Base-by-base conservation (phyloP, 148 eudicot genomes). In the Persicaria maculosa region DNA sequence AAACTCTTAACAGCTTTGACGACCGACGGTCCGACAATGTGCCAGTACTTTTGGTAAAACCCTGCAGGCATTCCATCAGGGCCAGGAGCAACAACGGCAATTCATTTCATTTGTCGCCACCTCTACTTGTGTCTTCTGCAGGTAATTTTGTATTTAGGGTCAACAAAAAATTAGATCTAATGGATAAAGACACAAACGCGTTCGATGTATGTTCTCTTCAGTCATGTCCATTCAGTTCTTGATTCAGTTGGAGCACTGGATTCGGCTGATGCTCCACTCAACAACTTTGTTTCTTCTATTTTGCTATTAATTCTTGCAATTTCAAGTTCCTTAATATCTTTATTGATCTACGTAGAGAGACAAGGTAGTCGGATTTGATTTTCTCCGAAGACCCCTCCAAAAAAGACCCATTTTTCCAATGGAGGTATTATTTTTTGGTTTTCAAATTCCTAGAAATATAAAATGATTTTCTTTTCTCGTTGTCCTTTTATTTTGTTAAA, bases 331-430 rank as follows among this genome's bases (percentile, higher is more conserved):
- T 40, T 68, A 4, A 10, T 55, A 45, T 52, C 46, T 72, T 50
- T 36, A n/a, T n/a, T n/a, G 1, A 68, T 22, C 45, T 11, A 57
- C 78, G 74, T 44, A 95, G 99, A 77, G 64, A 92, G 83, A 77
- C 90, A 88, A 83, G 90, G 92, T 77, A 84, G 92, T 79, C 92
- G 88, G 82, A 86, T 95, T 79, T 86, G 76, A 79, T 47, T 90
- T 17, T 85, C 88, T 79, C 74, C 86, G 2, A 92, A 92, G 79
- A 89, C 81, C 76, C 99, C 99, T 43, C 96, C 99, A 9, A 82
- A 91, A 75, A 83, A 79, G 78, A 90, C 84, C 80, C 80, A 96
- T 74, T 80, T 82, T 82, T 87, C 80, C 70, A 76, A 54, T 47
- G 94, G 96, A 83, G 96, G 94, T 92, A 83, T 4, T 3, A 47